Evolutionary conservation across 192 early-diverging fungal genomes (phyloP).

Genomic region (Backusella psychrophila): DNA sequence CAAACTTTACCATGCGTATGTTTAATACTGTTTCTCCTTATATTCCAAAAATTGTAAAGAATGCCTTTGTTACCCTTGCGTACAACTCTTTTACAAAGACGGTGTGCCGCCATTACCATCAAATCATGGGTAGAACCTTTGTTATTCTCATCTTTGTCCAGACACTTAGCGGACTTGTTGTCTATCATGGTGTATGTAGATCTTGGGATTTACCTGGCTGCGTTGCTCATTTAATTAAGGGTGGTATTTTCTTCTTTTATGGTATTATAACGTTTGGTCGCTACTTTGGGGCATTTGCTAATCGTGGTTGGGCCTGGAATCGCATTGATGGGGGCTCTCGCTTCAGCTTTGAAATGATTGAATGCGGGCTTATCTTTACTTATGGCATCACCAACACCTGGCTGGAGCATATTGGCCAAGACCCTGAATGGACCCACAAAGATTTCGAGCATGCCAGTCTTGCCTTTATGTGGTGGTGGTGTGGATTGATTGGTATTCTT

Average conservation of each 20-base stretch:
- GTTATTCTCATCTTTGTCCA: conserved; percentile 32
- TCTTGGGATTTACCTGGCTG: conserved; percentile 36
- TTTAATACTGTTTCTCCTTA: conserved; percentile 14
- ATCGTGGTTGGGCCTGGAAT: conserved; percentile 40
- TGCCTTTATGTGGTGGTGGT: conserved; percentile 45
- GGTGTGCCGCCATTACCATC: conserved; percentile 22
- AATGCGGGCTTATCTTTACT: conserved; percentile 28
- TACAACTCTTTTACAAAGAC: conserved; percentile 31
- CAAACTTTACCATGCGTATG: conserved; percentile 15
- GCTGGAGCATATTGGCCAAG: conserved; percentile 40
- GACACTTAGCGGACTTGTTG: conserved; percentile 31
- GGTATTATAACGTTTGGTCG: conserved; percentile 35
- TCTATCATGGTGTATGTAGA: conserved; percentile 35
- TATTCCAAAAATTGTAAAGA: conserved; percentile 25
- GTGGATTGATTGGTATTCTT: conserved; percentile 31
- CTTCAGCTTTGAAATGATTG: conserved; percentile 39
- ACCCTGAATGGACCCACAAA: conserved; percentile 33
- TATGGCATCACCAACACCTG: conserved; percentile 42
- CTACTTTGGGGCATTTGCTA: conserved; percentile 37
- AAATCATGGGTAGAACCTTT: conserved; percentile 26
- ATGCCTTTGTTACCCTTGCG: conserved; percentile 8
- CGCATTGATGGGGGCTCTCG: conserved; percentile 19
- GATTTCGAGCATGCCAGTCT: conserved; percentile 39
- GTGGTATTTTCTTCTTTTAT: conserved; percentile 38
- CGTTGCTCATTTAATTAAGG: conserved; percentile 37